Evolutionary conservation across 257 asterid genomes (phyloP), one percentile per base, ranked within the genome.

Genomic region (Nicotiana tomentosiformis): DNA sequence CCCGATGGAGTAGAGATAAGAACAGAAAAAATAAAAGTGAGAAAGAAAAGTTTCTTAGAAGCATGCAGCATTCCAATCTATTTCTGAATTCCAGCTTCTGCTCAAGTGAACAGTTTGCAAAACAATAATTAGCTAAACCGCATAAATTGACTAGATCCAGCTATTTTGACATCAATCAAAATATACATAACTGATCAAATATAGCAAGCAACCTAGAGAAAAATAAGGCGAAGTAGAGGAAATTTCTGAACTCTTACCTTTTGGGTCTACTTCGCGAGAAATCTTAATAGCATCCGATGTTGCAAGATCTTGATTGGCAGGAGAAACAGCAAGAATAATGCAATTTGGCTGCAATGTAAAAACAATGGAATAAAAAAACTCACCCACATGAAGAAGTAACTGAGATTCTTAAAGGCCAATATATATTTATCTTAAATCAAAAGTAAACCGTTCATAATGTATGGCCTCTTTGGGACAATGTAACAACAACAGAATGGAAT

Each of bases 201-300:
- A 67, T 67, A 33, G 76, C 51, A 67, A 67, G 51, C 76, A 33
- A 67, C 3, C 76, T 33, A 67, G 76, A 67, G 51, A 66, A 10
- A 16, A 39, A 67, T 6, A 67, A 67, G 29, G 26, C 49, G 9
- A 67, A 67, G 76, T 3, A 33, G 20, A 77, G 26, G 43, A 46
- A 64, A 26, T 51, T 23, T 29, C 53, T 17, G 46, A 49, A 12
- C 29, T 43, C 39, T 56, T 60, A 85, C 87, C 87, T 82, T 77
- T 85, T n/a, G 87, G 87, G 60, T 85, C 87, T 55, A 85, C 87
- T 81, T 85, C 87, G 14, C 87, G 85, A 37, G 87, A 85, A 82
- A 85, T 57, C 80, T 85, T 85, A 55, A 85, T 85, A 66, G 87
- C 87, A 66, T 85, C 87, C 3, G 87, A 85, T 20, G 85, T 85